Percentiles rank a stretch among this genome's conserved stretches.
phyloP scores from a whole-genome alignment of 139 green algal genomes.

The Haematococcus sp. region DNA sequence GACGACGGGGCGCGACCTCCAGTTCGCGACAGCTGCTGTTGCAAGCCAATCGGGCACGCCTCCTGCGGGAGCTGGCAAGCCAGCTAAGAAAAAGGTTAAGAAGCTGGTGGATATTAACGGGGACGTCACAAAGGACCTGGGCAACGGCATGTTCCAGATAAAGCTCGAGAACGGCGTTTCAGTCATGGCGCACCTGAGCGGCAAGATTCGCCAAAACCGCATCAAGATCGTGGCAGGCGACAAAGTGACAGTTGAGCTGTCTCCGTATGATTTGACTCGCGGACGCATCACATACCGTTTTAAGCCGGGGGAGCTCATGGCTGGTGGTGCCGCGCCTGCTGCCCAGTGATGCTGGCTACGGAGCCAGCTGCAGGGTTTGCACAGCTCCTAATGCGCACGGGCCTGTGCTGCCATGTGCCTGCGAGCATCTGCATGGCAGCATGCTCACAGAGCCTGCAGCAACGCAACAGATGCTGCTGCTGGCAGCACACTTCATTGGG shows the following conservation, averaged over 20 bases:
- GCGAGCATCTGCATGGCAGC: too few species aligned
- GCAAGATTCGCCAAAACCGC: conserved; percentile 70
- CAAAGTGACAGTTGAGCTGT: conserved; percentile 55
- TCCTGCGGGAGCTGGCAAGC: not conserved
- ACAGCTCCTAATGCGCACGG: too few species aligned
- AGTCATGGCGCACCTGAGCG: conserved; percentile 64
- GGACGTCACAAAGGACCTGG: conserved; percentile 44
- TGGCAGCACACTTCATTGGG: too few species aligned
- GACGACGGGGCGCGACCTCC: too few species aligned
- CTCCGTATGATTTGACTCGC: conserved; percentile 44
- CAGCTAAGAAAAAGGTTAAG: conserved; percentile 41
- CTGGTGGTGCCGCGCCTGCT: not conserved
- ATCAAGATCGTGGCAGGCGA: conserved; percentile 73
- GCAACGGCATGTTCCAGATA: conserved; percentile 51
- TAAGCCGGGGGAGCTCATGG: conserved; percentile 22
- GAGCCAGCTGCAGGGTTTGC: too few species aligned
- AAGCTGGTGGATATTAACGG: conserved; percentile 44
- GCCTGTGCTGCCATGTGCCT: too few species aligned
- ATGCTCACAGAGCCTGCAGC: too few species aligned
- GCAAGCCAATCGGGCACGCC: too few species aligned
- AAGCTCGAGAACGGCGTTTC: conserved; percentile 68
- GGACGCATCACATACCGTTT: conserved; percentile 38
- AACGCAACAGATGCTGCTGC: too few species aligned
- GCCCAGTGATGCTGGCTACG: too few species aligned
- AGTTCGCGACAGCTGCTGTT: too few species aligned